Base-by-base conservation (phyloP, 306 rosid species). In the Carpinus fangiana region DNA sequence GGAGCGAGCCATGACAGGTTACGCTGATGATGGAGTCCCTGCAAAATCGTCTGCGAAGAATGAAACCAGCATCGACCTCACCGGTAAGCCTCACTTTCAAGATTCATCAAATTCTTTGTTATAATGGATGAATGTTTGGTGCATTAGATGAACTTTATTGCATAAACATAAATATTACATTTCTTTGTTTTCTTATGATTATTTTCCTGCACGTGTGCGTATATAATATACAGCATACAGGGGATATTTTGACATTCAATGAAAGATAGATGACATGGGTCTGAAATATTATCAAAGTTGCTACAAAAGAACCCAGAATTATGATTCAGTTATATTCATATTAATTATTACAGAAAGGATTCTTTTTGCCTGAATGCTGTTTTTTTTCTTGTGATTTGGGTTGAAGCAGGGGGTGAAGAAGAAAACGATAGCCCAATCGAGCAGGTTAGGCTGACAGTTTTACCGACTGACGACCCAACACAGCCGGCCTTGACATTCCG, bases 381-480 rank as follows among this genome's bases (percentile, higher is more conserved):
- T 74, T 72, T 52, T 70, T 36, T 51, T 20, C 45, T 20, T 17
- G 53, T 56, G 4, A 34, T 75, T 75, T 69, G 3, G 78, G 65
- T 12, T 46, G n/a, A 60, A 38, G 73, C 53, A 72, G 91, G 72
- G 36, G 92, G 83, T 2, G 80, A 43, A 3, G 93, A 89, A 51
- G 72, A 84, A 38, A 70, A 94, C 36, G 97, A 94, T 7, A 66
- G 36, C 65, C 98, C 98, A 5, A 88, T 94, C n/a, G 97, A 94
- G 79, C 88, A 94, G 76, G 98, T 94, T 1, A 85, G 97, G 81
- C 83, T 94, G 1, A 94, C 97, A 0, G 98, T 95, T 14, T 74
- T 95, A 4, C 87, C 76, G 50, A 78, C 86, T 0, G 98, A 95
- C 14, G 93, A 95, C 55, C 91, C 98, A 3, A 57, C 84, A 2